Evolutionary conservation across 257 asterid species (phyloP), one percentile per base, ranked within the genome.

Genomic region (Jacaranda mimosifolia): DNA sequence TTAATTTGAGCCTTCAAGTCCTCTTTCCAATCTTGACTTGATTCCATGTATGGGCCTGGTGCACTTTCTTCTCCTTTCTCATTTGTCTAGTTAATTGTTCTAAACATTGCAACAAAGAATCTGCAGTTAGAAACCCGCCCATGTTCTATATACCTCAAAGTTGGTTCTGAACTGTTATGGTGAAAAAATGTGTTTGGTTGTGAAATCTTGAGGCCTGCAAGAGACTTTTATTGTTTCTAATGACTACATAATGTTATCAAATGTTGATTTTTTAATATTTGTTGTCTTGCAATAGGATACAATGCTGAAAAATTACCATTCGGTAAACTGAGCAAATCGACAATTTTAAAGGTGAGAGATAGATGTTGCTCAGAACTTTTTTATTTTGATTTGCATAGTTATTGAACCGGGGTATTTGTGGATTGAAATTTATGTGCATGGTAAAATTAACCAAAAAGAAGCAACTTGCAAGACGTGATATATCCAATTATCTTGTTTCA

Each of bases 241-340:
- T 64, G 57, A 32, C 9, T 60, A 52, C 4, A 18, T 39, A 69
- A 62, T 65, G 39, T 8, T 69, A 36, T 52, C n/a, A 75, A 18
- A 73, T 49, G 68, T 12, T 80, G 63, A 64, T 72, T 58, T 72
- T 58, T 39, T 21, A 39, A 46, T 32, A 63, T 52, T 58, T 82
- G 57, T 65, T 45, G 26, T 87, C 67, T 58, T 82, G 68, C 66
- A 35, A 75, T 69, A 94, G 99, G 99, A 79, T 94, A 91, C 87
- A 94, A 94, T 77, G 99, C 99, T 72, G 97, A 92, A 72, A 94
- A 92, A 79, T 80, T 94, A 79, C 99, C 99, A 62, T 78, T 94
- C 62, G 99, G 99, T 70, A 94, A 94, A 84, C 84, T 94, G 85
- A 92, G 99, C 97, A 92, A 92, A 84, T 79, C 97, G 17, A 92